phyloP scores from a whole-genome alignment of 2,329 filamentous ascomycete genomes.

The Colletotrichum graminicola region DNA sequence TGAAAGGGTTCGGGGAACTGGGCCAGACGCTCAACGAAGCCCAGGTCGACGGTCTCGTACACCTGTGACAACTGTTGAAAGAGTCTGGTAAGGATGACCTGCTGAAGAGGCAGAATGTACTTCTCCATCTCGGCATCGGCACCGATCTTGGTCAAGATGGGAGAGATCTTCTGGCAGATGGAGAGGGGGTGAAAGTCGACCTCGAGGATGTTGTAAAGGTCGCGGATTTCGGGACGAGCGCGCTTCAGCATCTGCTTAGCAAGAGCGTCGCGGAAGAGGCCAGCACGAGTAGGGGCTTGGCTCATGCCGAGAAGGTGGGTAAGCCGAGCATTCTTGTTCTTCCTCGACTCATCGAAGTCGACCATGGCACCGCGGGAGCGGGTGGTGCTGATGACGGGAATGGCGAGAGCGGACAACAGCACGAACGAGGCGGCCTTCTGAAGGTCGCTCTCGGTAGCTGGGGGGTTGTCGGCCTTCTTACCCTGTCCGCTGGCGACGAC shows the following conservation, averaged over 20 bases:
- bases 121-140: slow-evolving; percentile 96
- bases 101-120: slow-evolving; percentile 94
- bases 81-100: slow-evolving; percentile 96
- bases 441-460: slow-evolving; percentile 88
- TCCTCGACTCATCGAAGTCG: slow-evolving; percentile 95
- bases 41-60: slow-evolving; percentile 96
- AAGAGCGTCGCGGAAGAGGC: slow-evolving; percentile 94
- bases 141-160: slow-evolving; percentile 93
- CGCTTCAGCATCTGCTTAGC: slow-evolving; percentile 95
- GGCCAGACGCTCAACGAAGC: slow-evolving; percentile 92
- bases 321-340: slow-evolving; percentile 98
- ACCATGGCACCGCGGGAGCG: slow-evolving; percentile 95
- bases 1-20: slow-evolving; percentile 98
- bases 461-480: slow-evolving; percentile 94
- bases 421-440: slow-evolving; percentile 97
- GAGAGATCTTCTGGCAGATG: slow-evolving; percentile 99
- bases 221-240: slow-evolving; percentile 92
- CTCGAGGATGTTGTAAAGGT: slow-evolving; percentile 98
- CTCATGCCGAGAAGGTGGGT: slow-evolving; percentile 97
- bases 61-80: slow-evolving; percentile 99
- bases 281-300: slow-evolving; percentile 86
- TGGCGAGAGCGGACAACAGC: slow-evolving; percentile 93
- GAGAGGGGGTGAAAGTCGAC: slow-evolving; percentile 99
- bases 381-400: slow-evolving; percentile 98
- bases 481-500: slow-evolving; percentile 86